Percentiles rank a stretch among this genome's conserved stretches.
These are phyloP conservation scores for Salix brachista DNA, from an alignment of 345 rosid species.

Conservation along the genomic window DNA sequence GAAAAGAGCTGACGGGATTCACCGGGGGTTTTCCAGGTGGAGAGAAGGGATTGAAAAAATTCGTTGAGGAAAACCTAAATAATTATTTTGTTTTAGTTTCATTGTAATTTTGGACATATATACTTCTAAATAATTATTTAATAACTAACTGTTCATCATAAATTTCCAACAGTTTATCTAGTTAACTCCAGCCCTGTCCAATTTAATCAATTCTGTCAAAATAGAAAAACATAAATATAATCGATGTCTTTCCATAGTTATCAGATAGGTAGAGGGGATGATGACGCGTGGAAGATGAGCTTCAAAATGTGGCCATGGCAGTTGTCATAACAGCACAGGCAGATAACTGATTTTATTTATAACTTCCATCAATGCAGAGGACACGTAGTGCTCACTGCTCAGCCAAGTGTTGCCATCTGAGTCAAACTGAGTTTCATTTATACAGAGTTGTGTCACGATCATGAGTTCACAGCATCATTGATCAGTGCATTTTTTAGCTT, in stretches of 20 bases:
- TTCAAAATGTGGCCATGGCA: not conserved
- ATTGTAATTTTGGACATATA: too few relatives aligned
- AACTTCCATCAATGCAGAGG: not conserved
- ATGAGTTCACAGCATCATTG: not conserved
- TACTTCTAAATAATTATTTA: too few relatives aligned
- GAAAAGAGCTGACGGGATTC: conserved; percentile 81
- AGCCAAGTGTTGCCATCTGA: not conserved
- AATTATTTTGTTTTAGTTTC: too few relatives aligned
- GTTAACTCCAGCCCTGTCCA: too few relatives aligned
- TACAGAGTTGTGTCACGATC: too few relatives aligned
- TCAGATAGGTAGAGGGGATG: not conserved
- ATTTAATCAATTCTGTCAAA: too few relatives aligned
- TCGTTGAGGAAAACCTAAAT: conserved; percentile 57
- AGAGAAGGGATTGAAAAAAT: conserved; percentile 59
- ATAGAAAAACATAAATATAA: too few relatives aligned
- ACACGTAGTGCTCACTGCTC: not conserved
- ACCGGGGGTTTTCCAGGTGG: conserved; percentile 93
- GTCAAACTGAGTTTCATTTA: not conserved
- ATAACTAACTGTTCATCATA: too few relatives aligned
- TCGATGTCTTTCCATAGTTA: not conserved
- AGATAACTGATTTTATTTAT: not conserved
- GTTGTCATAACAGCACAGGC: not conserved
- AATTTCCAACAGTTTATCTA: too few relatives aligned
- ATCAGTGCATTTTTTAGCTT: not conserved
- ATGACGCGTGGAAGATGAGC: not conserved